A percentile compares a stretch with the other conserved stretches of the same genome.
These are phyloP conservation scores for Pythium guiyangense DNA, from an alignment of 352 stramenopile species.

Conservation along the genomic window DNA sequence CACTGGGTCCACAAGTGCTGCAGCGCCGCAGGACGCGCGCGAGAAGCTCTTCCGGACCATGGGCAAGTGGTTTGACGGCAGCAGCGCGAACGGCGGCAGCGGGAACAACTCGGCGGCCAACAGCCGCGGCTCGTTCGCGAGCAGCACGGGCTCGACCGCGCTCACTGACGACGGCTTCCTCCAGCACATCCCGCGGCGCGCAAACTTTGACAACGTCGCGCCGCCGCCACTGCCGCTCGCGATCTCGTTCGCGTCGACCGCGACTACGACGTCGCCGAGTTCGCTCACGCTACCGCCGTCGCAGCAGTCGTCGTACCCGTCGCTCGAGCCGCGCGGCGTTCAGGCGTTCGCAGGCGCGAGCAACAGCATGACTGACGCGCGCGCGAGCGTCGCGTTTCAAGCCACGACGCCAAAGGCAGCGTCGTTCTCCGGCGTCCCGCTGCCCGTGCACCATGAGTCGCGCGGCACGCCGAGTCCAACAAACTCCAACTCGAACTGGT, in stretches of 20 bases:
- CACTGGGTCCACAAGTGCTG: neutral
- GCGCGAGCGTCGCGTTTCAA: neutral
- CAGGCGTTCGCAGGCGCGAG: neutral
- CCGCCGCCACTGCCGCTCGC: constrained; percentile 4
- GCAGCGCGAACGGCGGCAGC: constrained; percentile 3
- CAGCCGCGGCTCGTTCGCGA: constrained; percentile 9
- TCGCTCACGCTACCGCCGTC: neutral
- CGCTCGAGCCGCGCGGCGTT: neutral
- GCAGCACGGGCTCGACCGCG: constrained; percentile 8
- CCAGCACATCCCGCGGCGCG: constrained; percentile 10
- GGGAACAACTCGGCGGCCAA: constrained; percentile 1
- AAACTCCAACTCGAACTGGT: constrained; percentile 6
- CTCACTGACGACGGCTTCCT: constrained; percentile 5
- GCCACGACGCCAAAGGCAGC: neutral
- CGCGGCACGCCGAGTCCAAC: constrained; percentile 6
- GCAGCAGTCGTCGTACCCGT: neutral
- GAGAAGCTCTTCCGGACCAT: constrained; percentile 48
- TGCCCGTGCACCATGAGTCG: neutral
- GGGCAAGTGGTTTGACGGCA: constrained; percentile 40
- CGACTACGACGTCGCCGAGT: neutral
- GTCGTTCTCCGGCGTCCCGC: neutral
- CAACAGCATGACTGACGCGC: too few species aligned
- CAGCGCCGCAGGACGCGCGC: constrained; percentile 16
- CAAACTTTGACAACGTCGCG: constrained; percentile 2
- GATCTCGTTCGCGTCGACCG: constrained; percentile 5